These are phyloP conservation scores for Rutstroemia sp. DNA, from an alignment of 2,329 filamentous ascomycete species.

Conservation along the genomic window DNA sequence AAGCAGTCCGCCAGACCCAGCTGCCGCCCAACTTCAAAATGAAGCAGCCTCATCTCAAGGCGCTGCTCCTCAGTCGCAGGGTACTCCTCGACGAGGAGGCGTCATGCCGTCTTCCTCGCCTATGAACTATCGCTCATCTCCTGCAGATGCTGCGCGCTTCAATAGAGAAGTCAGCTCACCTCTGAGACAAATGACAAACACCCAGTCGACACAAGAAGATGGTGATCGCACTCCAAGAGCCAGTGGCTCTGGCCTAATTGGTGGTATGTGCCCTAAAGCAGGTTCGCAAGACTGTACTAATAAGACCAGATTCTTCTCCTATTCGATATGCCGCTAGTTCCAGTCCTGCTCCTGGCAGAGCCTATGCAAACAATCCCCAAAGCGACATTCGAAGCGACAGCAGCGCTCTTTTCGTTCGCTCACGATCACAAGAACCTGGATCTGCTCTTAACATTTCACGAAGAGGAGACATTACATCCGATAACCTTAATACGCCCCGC, in stretches of 20 bases:
- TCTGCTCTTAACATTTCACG: conserved; percentile 50
- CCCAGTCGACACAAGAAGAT: conserved; percentile 46
- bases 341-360: conserved; percentile 57
- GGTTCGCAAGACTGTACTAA: conserved; percentile 5
- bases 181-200: conserved; percentile 50
- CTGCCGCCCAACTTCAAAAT: conserved; percentile 29
- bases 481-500: conserved; percentile 52
- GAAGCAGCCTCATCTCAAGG: conserved; percentile 29
- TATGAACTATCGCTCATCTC: conserved; percentile 65
- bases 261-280: conserved; percentile 45
- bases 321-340: conserved; percentile 88
- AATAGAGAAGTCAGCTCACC: conserved; percentile 47
- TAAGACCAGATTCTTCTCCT: conserved; percentile 73
- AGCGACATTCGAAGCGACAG: conserved; percentile 74
- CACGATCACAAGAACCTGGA: conserved; percentile 45
- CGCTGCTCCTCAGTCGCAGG: conserved; percentile 16
- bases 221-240: conserved; percentile 67
- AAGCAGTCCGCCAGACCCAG: conserved; percentile 37
- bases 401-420: conserved; percentile 78
- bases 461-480: conserved; percentile 82
- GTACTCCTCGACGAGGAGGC: conserved; percentile 41
- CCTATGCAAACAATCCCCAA: conserved; percentile 43
- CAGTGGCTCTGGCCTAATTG: conserved; percentile 43
- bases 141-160: conserved; percentile 35
- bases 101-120: conserved; percentile 70